A percentile compares a stretch with the other conserved stretches of the same genome.
Conservation (phyloP, 805 yeast species). For the Komagataella ulmi region DNA sequence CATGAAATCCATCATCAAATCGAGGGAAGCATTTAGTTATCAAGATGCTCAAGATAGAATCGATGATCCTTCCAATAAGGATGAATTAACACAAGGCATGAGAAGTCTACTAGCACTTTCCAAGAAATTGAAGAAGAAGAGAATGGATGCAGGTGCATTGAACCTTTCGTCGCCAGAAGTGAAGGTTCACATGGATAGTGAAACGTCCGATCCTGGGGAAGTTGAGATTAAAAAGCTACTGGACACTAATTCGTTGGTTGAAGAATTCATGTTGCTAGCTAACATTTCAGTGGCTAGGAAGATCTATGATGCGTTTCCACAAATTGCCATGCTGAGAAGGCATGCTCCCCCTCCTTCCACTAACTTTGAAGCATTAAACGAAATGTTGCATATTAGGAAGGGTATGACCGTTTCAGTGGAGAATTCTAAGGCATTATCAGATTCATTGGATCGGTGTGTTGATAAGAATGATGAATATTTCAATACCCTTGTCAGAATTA, state of each 20-base stretch:
- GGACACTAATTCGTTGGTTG: slow-evolving; percentile 93
- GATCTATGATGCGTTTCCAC: slow-evolving; percentile 88
- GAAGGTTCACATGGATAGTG: slow-evolving; percentile 92
- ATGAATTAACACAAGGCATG: slow-evolving; percentile 84
- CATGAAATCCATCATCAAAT: slow-evolving; percentile 79
- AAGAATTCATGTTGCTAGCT: slow-evolving; percentile 96
- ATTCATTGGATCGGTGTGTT: slow-evolving; percentile 77
- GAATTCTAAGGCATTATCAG: slow-evolving; percentile 84
- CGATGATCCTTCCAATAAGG: slow-evolving; percentile 63
- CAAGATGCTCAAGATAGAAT: slow-evolving; percentile 87
- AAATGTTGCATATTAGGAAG: slow-evolving; percentile 75
- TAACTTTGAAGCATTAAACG: slow-evolving; percentile 80
- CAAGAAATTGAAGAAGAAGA: slow-evolving; percentile 67
- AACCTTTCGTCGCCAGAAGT: slow-evolving; percentile 97
- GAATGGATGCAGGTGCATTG: slow-evolving; percentile 91
- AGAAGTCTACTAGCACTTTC: slow-evolving; percentile 70
- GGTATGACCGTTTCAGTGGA: slow-evolving; percentile 66
- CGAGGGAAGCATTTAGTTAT: slow-evolving; percentile 90
- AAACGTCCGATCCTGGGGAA: slow-evolving; percentile 91
- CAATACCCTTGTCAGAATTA: slow-evolving; percentile 84
- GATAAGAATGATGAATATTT: slow-evolving; percentile 81
- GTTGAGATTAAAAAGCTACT: slow-evolving; percentile 81
- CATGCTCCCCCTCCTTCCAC: slow-evolving; percentile 97
- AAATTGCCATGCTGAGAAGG: slow-evolving; percentile 95
- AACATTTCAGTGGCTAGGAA: slow-evolving; percentile 91